Percentiles rank a stretch among this genome's conserved stretches.
Evolutionary conservation across 306 rosid species (phyloP).

Genomic region (Pachyrhizus erosus): DNA sequence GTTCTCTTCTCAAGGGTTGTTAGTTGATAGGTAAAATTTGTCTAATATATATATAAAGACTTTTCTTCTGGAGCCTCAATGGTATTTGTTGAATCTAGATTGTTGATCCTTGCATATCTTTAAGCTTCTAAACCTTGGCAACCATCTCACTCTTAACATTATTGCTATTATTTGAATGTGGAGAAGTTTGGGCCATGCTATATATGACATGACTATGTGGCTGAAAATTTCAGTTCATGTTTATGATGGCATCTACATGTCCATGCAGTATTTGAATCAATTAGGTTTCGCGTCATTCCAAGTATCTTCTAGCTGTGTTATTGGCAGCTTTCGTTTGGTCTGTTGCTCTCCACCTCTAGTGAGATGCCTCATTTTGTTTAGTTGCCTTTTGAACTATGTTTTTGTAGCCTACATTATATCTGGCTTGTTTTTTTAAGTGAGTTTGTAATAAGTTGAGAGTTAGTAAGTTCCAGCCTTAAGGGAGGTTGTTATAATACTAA

Average conservation of each 20-base stretch:
- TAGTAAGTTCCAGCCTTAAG: neutral
- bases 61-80: neutral
- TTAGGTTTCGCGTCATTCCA: neutral
- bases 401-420: neutral
- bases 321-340: neutral
- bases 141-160: neutral
- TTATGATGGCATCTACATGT: no score
- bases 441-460: no score
- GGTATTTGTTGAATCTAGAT: no score
- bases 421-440: neutral
- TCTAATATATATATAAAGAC: no score
- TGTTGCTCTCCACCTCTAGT: neutral
- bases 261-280: constrained; percentile 7
- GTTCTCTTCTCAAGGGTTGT: no score
- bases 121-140: neutral
- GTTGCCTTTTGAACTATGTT: neutral
- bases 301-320: neutral
- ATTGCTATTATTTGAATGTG: constrained; percentile 25
- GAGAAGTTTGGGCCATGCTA: neutral
- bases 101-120: neutral
- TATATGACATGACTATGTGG: neutral
- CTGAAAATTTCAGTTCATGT: neutral
- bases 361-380: neutral
- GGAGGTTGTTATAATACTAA: no score
- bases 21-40: no score